Conservation (phyloP, 352 stramenopile genomes). For the Chrysophaeum taylorii region DNA sequence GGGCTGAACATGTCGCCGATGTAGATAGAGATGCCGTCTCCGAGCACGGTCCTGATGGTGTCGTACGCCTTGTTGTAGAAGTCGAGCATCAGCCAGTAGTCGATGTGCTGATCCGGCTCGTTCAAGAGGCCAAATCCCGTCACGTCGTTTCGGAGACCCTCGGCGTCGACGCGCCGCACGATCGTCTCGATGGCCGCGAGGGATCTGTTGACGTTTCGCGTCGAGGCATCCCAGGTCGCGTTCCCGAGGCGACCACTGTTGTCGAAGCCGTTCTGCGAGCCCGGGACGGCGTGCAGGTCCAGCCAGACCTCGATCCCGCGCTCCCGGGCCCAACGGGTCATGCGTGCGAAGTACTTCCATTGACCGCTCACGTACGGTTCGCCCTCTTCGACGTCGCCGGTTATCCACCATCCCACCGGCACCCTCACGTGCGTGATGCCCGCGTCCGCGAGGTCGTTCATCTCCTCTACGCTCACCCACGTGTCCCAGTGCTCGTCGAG, state of each 20-base stretch:
- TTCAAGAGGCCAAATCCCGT: constrained; percentile 64
- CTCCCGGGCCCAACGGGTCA: constrained; percentile 59
- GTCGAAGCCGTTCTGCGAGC: constrained; percentile 63
- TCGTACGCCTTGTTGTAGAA: constrained; percentile 53
- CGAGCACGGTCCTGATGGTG: constrained; percentile 44
- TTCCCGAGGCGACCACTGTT: constrained; percentile 40
- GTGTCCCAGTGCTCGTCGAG: constrained; percentile 59
- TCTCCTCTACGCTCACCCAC: constrained; percentile 62
- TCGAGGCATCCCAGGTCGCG: constrained; percentile 23
- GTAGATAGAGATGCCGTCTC: constrained; percentile 40
- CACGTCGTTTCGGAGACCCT: constrained; percentile 60
- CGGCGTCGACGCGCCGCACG: constrained; percentile 42
- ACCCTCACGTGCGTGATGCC: constrained; percentile 64
- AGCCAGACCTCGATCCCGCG: constrained; percentile 56
- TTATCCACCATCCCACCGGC: constrained; percentile 63
- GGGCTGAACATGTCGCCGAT: constrained; percentile 39
- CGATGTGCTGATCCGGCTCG: constrained; percentile 40
- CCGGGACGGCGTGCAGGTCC: constrained; percentile 61
- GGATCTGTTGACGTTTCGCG: constrained; percentile 29
- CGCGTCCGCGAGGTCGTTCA: constrained; percentile 48
- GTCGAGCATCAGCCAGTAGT: constrained; percentile 29
- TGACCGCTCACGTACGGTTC: constrained; percentile 43
- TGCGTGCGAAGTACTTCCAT: constrained; percentile 53
- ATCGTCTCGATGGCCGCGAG: constrained; percentile 36
- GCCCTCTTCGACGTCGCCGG: constrained; percentile 39